These are phyloP conservation scores for Paracamarosporium sp. DNA, from an alignment of 2,329 filamentous ascomycete genomes.

Conservation along the genomic window DNA sequence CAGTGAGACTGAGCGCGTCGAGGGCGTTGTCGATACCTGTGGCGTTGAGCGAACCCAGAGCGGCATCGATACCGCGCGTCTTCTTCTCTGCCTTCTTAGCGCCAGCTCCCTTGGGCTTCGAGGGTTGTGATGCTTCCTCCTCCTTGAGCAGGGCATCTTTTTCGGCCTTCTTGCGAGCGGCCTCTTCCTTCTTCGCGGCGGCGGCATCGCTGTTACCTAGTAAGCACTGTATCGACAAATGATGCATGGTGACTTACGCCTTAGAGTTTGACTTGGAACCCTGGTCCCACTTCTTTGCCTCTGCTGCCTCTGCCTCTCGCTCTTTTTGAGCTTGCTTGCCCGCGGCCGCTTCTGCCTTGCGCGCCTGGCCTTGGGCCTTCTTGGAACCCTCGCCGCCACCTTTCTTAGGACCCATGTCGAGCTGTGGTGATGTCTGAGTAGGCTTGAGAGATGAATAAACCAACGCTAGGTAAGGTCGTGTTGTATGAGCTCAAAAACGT, in stretches of 20 bases:
- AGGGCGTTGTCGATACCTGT: slow-evolving; percentile 92
- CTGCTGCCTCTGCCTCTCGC: slow-evolving; percentile 68
- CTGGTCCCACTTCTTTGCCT: slow-evolving; percentile 81
- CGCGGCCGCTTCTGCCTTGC: slow-evolving; percentile 88
- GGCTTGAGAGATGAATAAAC: neutral
- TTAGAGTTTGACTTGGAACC: slow-evolving; percentile 85
- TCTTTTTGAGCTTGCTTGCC: slow-evolving; percentile 77
- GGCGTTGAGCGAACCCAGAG: slow-evolving; percentile 66
- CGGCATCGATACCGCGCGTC: slow-evolving; percentile 71
- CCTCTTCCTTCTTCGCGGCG: slow-evolving; percentile 81
- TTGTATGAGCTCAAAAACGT: neutral
- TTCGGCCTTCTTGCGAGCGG: slow-evolving; percentile 89
- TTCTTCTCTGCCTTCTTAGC: slow-evolving; percentile 68
- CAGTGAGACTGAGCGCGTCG: slow-evolving; percentile 78
- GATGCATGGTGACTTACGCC: slow-evolving; percentile 67
- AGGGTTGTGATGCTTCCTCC: slow-evolving; percentile 75
- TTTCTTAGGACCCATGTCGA: slow-evolving; percentile 55
- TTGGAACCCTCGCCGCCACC: slow-evolving; percentile 74
- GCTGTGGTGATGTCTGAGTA: neutral
- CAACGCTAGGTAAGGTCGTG: neutral
- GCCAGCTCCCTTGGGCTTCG: slow-evolving; percentile 68
- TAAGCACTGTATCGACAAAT: slow-evolving; percentile 17
- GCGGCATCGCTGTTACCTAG: slow-evolving; percentile 73
- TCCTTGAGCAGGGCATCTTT: slow-evolving; percentile 81
- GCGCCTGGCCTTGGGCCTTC: slow-evolving; percentile 86